Base-by-base conservation (phyloP, 1,139 yeast species). In the Eremothecium sinecaudum region DNA sequence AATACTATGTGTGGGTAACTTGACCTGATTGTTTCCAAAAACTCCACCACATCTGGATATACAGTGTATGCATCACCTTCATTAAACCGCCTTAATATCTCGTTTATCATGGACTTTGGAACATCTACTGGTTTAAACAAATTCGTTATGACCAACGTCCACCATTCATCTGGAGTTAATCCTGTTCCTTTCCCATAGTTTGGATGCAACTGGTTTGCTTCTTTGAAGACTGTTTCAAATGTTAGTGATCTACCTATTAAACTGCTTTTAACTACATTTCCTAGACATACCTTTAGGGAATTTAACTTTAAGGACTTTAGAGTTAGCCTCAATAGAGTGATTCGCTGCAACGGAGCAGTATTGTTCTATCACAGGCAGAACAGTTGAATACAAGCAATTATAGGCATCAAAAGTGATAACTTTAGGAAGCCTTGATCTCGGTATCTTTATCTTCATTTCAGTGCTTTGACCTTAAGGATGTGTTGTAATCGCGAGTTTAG, bases 341-440 rank as follows among this genome's bases (percentile, higher is more conserved):
- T 54, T 50, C 2, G 43, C 29, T 1, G 73, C 73, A 4, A 75
- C 64, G 3, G 60, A 55, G 32, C 66, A 61, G 48, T 79, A 79
- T 41, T 71, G 78, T 22, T 61, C 56, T 26, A 69, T 55, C 0
- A 78, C 69, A 0, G 80, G 72, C 15, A 56, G 57, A n/a, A 59
- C 61, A 1, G 84, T 80, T 0, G 69, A 60, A 49, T 75, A 77
- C 7, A 79, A 53, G 0, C 86, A 78, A 28, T 75, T 77, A 55
- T 75, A 78, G 0, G 77, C 79, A 56, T 79, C 87, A 40, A 79
- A 67, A 1, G 84, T 73, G 0, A 79, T 56, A 10, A 76, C 51
- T 25, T 61, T 61, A 2, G 82, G 81, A 26, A 56, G 29, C n/a
- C 16, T 19, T 19, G 21, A 10, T 19, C 21, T n/a, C n/a, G n/a